phyloP scores from a whole-genome alignment of 2,329 filamentous ascomycete species.

The Xylaria sp. region DNA sequence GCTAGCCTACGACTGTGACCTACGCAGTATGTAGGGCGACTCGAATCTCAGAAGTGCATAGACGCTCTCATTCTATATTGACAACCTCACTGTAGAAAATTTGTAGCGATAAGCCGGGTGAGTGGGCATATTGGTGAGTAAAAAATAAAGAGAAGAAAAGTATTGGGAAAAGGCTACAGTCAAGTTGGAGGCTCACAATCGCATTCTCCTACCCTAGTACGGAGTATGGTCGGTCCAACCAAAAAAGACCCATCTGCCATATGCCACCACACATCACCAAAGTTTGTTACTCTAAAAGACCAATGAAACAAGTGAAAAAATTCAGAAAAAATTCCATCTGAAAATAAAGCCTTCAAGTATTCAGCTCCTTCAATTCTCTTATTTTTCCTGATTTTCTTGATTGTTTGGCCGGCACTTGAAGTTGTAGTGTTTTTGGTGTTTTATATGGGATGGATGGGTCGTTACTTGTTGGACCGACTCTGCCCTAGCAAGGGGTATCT shows the following conservation, averaged over 20 bases:
- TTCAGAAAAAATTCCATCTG: too few relatives aligned
- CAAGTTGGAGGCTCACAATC: background rate
- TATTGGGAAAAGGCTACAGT: background rate
- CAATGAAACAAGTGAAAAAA: too few relatives aligned
- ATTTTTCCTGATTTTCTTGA: too few relatives aligned
- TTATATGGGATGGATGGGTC: too few relatives aligned
- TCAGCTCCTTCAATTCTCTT: too few relatives aligned
- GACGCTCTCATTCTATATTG: too few relatives aligned
- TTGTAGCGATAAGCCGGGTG: background rate
- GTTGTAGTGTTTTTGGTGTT: too few relatives aligned
- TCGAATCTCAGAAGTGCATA: background rate
- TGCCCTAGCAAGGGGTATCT: background rate
- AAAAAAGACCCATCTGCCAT: too few relatives aligned
- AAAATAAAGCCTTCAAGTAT: too few relatives aligned
- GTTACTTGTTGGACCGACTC: background rate
- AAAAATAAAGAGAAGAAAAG: background rate
- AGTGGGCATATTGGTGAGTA: background rate
- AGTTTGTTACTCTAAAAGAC: too few relatives aligned
- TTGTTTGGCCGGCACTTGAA: too few relatives aligned
- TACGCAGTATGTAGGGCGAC: background rate
- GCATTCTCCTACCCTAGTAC: constrained; percentile 1
- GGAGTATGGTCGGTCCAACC: background rate
- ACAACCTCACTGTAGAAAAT: background rate
- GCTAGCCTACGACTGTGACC: background rate
- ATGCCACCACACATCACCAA: too few relatives aligned